Evolutionary conservation across 2,329 filamentous ascomycete genomes (phyloP), one percentile per base, ranked within the genome.

Genomic region (Monosporascus sp.): DNA sequence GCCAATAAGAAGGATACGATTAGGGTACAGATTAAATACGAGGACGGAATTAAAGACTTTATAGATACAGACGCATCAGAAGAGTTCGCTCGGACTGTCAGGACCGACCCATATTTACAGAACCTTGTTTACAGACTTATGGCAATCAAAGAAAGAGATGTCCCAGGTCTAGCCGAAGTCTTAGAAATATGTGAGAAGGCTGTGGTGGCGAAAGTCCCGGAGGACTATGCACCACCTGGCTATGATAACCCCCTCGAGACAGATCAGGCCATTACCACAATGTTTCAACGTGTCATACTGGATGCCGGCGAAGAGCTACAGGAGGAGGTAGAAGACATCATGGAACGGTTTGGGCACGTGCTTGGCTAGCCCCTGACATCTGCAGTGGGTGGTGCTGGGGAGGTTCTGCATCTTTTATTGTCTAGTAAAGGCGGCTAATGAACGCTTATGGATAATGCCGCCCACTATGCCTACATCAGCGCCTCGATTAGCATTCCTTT

Each of bases 401-500:
- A 27, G 27, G 27, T 31, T 31, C 27, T 31, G 9, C 27, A 31
- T 31, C 27, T 31, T 9, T 31, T 31, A 31, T 11, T 11, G 27
- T 31, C 27, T 31, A 31, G 27, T 11, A 31, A 11, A 11, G 27
- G 27, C 9, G 27, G 27, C 27, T 11, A 31, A 31, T 11, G 9
- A 31, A 3, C 9, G 9, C 27, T 31, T 31, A 27, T 27, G 27
- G 3, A 27, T 27, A 27, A 27, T 27, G 27, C 9, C 27, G 27
- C 5, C 9, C 27, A 31, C 27, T 31, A 43, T 43, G 5, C 22
- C 48, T 58, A 62, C 58, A 63, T 61, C 9, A 61, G 45, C 16
- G 58, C 52, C 43, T 65, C 62, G 37, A 63, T 22, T 16, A 62
- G 40, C 60, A 64, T 65, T 9, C 58, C 61, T 24, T 59, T 65